Base-by-base conservation (phyloP, 345 rosid species). In the Citrus unshiu region DNA sequence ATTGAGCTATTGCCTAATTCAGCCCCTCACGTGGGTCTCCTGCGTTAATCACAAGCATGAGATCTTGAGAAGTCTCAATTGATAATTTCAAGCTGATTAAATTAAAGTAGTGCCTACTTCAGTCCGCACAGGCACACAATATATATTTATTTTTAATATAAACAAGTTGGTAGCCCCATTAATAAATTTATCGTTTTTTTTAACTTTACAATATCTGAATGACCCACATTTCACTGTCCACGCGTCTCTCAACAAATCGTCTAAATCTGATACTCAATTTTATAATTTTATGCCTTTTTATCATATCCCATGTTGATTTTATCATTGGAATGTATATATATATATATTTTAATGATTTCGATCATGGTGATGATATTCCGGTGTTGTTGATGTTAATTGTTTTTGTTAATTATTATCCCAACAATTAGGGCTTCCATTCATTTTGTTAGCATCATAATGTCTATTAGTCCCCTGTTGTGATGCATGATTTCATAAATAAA, bases 11-110 rank as follows among this genome's bases (percentile, higher is more conserved):
- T 54, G 21, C 22, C 58, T 51, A 51, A 51, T 5, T 24, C 72
- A 12, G 57, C 21, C 21, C 10, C 67, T 77, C 81, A 65, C 73
- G 80, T 77, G 76, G 76, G 64, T 62, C 59, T 70, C 61, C 24
- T 56, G 77, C 57, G 65, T 43, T 60, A 71, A 70, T 63, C 69
- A 70, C 64, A 57, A 70, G 77, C 76, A 74, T 16, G 40, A 75
- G 73, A 57, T 57, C 64, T 75, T 19, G 3, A 34, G 3, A 34
- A 54, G 57, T 43, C 56, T 19, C 60, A 74, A 32, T 12, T 40
- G 22, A 56, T 3, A 51, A 43, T 66, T 18, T 27, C 43, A 58
- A 58, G 9, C 21, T 18, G 30, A 35, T 77, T 81, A 66, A 65
- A 64, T 30, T 49, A 8, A 58, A 6, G 27, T 13, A 3, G 59